Percentiles rank a stretch among this genome's conserved stretches.
Conservation (phyloP, 1,139 yeast genomes). For the Zygoascus meyerae region DNA sequence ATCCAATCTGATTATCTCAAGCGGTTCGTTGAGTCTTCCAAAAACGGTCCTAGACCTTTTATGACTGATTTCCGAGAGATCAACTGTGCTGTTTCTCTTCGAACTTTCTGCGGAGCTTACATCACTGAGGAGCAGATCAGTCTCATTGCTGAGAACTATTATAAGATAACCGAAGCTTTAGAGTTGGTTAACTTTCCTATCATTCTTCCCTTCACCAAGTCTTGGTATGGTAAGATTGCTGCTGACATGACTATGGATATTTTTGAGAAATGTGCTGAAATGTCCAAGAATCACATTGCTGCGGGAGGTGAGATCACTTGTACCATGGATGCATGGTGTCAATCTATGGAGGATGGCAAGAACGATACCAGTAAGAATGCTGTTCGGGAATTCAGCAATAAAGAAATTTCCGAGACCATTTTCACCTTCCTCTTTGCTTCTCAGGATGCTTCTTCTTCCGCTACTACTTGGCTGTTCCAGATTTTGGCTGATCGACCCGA, state of each 20-base stretch:
- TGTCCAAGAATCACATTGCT: conserved; percentile 73
- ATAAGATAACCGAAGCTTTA: conserved; percentile 85
- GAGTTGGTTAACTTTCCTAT: conserved; percentile 97
- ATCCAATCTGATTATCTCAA: conserved; percentile 78
- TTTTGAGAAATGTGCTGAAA: conserved; percentile 80
- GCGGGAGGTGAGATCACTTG: conserved; percentile 77
- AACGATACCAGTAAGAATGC: conserved; percentile 47
- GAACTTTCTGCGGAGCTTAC: conserved; percentile 93
- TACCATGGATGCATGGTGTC: conserved; percentile 94
- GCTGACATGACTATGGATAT: conserved; percentile 92
- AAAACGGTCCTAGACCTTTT: conserved; percentile 62
- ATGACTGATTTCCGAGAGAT: conserved; percentile 94
- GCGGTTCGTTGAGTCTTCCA: conserved; percentile 51
- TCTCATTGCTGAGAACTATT: conserved; percentile 85
- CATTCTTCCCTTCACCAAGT: conserved; percentile 88
- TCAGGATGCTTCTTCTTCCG: conserved; percentile 97
- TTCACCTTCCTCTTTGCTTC: conserved; percentile 96
- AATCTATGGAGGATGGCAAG: conserved; percentile 72
- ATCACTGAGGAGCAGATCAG: conserved; percentile 86
- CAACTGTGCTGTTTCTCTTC: conserved; percentile 86
- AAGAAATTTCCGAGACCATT: conserved; percentile 90
- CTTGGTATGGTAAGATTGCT: conserved; percentile 94
- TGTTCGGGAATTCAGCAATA: conserved; percentile 80
- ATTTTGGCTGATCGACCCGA: conserved; percentile 94
- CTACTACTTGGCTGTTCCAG: conserved; percentile 98